phyloP scores from a whole-genome alignment of 2,329 filamentous ascomycete genomes.

The Emmonsia crescens region DNA sequence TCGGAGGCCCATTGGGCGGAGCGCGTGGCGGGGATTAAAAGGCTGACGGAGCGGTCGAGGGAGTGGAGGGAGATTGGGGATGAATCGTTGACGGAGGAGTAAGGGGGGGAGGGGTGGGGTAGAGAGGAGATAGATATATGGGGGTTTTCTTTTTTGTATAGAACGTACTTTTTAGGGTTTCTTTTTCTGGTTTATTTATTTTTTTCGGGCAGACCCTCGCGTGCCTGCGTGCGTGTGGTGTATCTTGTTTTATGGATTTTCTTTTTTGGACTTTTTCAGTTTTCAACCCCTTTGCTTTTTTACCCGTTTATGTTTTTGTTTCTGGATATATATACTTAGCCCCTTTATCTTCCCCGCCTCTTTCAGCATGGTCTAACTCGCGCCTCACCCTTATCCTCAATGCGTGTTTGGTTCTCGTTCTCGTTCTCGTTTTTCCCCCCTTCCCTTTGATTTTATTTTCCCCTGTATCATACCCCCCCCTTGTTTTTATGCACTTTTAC shows the following conservation, averaged over 20 bases:
- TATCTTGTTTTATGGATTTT: neutral
- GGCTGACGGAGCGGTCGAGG: constrained; percentile 68
- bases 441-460: neutral
- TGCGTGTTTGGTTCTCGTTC: neutral
- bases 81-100: constrained; percentile 53
- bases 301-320: neutral
- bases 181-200: too few species aligned
- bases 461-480: neutral
- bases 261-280: constrained; percentile 5
- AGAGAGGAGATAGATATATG: constrained; percentile 12
- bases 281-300: neutral
- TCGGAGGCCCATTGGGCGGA: constrained; percentile 84
- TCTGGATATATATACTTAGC: neutral
- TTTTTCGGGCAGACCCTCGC: too few species aligned
- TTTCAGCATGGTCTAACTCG: neutral
- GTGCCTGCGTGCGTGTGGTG: too few species aligned
- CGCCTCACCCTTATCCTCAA: neutral
- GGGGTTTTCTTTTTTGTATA: neutral
- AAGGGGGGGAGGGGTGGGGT: too few species aligned
- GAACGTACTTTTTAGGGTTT: too few species aligned
- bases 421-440: neutral
- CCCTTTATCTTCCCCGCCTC: neutral
- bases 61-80: constrained; percentile 82
- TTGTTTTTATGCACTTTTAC: neutral
- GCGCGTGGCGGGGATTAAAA: constrained; percentile 69